Percentiles rank a stretch among this genome's conserved stretches.
phyloP scores from a whole-genome alignment of 176 grass and related monocot species.

The Ensete glaucum region DNA sequence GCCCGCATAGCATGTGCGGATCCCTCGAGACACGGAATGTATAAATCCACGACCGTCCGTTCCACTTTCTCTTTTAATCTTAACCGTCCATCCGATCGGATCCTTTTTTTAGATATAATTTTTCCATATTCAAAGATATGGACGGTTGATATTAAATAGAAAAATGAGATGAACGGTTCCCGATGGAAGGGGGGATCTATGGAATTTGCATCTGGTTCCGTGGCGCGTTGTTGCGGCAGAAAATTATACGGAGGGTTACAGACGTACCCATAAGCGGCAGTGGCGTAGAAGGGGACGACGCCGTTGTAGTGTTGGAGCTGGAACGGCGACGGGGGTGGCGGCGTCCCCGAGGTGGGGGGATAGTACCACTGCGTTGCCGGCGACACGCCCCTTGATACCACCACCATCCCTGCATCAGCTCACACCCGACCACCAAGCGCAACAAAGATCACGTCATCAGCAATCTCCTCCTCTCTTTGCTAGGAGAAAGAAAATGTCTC shows the following conservation, averaged over 20 bases:
- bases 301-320: slow-evolving; percentile 62
- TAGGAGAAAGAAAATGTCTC: neutral
- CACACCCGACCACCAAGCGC: neutral
- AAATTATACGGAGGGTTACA: neutral
- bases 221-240: neutral
- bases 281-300: slow-evolving; percentile 71
- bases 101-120: too few species aligned
- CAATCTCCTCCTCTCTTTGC: neutral
- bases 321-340: slow-evolving; percentile 37
- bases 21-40: too few species aligned
- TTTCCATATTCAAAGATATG: too few species aligned
- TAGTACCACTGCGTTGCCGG: slow-evolving; percentile 74
- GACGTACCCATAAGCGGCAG: slow-evolving; percentile 72
- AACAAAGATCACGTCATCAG: neutral
- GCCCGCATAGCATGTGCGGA: too few species aligned
- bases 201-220: too few species aligned
- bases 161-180: too few species aligned
- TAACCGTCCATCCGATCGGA: too few species aligned
- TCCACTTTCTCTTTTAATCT: too few species aligned
- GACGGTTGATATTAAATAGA: too few species aligned
- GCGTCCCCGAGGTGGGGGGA: slow-evolving; percentile 50
- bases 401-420: slow-evolving; percentile 49
- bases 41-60: too few species aligned
- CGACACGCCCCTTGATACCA: slow-evolving; percentile 57
- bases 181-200: too few species aligned